Percentiles rank a stretch among this genome's conserved stretches.
These are phyloP conservation scores for Trichomonascus vanleenenianus DNA, from an alignment of 805 yeast genomes.

Conservation along the genomic window DNA sequence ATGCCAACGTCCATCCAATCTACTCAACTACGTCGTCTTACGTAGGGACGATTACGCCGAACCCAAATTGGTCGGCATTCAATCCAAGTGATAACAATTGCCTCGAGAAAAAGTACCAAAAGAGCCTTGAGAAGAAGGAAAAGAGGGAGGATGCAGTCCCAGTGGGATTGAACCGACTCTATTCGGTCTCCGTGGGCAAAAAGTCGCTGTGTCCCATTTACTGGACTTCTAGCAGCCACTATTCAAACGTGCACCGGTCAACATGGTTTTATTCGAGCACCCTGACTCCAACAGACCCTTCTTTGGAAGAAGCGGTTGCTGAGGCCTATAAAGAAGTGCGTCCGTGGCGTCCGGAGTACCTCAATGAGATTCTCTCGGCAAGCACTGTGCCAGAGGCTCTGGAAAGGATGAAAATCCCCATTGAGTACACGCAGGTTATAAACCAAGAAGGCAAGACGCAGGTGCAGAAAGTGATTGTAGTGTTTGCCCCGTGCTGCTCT, in stretches of 20 bases:
- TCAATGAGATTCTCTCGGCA: conserved; percentile 21
- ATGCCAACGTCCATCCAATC: conserved; percentile 1
- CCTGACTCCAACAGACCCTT: conserved; percentile 28
- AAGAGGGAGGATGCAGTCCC: conserved; percentile 14
- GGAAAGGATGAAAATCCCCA: conserved; percentile 16
- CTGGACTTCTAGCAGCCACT: conserved; percentile 29
- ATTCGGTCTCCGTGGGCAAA: conserved; percentile 19
- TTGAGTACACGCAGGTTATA: conserved; percentile 11
- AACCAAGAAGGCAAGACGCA: conserved; percentile 8
- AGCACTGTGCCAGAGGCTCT: conserved; percentile 21
- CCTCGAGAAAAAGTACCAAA: conserved; percentile 14
- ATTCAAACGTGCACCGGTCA: conserved; percentile 27
- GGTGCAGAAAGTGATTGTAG: conserved; percentile 15
- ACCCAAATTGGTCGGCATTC: conserved; percentile 31
- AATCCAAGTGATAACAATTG: conserved; percentile 29
- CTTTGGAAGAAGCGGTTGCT: conserved; percentile 22
- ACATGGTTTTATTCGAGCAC: conserved; percentile 33
- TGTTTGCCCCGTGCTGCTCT: conserved; percentile 24
- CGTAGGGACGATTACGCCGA: conserved; percentile 22
- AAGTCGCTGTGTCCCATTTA: conserved; percentile 29
- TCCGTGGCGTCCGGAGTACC: conserved; percentile 24
- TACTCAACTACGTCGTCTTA: conserved; percentile 21
- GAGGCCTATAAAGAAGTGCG: conserved; percentile 16
- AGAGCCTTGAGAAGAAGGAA: background rate
- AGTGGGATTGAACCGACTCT: conserved; percentile 27